Percentiles rank a stretch among this genome's conserved stretches.
phyloP scores from a whole-genome alignment of 2,329 filamentous ascomycete genomes.

The Pestalotiopsis sp. region DNA sequence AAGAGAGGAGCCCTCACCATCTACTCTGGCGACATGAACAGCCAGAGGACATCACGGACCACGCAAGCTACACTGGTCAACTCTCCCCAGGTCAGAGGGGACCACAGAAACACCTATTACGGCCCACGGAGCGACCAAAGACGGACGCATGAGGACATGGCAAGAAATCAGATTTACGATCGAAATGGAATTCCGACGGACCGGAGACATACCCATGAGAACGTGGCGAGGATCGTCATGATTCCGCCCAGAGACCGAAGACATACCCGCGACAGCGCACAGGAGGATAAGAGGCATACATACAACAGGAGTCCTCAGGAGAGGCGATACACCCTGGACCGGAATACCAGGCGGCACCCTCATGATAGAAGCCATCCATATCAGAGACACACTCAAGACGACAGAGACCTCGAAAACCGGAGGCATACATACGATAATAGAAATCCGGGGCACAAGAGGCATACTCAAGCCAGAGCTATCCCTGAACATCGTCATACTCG shows the following conservation, averaged over 20 bases:
- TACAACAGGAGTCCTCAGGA: background rate
- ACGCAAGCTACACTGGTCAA: background rate
- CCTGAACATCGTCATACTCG: background rate
- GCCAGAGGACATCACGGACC: background rate
- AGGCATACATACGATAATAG: background rate
- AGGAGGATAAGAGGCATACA: background rate
- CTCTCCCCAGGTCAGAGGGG: background rate
- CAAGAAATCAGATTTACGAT: background rate
- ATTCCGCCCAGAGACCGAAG: background rate
- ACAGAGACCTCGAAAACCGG: background rate
- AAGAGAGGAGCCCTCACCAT: background rate
- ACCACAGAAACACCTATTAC: background rate
- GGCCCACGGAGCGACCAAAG: background rate
- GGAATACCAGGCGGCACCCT: background rate
- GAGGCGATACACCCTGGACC: background rate
- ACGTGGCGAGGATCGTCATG: too few relatives aligned
- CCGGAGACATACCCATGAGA: background rate
- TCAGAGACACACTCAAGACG: background rate
- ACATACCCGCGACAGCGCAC: background rate
- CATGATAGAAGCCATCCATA: background rate
- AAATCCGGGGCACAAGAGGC: background rate
- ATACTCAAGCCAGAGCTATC: background rate
- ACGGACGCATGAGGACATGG: background rate
- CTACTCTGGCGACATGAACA: background rate
- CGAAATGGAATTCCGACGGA: background rate